Evolutionary conservation across 495 filamentous ascomycete species (phyloP), one percentile per base, ranked within the genome.

Genomic region (Podospora appendiculata): DNA sequence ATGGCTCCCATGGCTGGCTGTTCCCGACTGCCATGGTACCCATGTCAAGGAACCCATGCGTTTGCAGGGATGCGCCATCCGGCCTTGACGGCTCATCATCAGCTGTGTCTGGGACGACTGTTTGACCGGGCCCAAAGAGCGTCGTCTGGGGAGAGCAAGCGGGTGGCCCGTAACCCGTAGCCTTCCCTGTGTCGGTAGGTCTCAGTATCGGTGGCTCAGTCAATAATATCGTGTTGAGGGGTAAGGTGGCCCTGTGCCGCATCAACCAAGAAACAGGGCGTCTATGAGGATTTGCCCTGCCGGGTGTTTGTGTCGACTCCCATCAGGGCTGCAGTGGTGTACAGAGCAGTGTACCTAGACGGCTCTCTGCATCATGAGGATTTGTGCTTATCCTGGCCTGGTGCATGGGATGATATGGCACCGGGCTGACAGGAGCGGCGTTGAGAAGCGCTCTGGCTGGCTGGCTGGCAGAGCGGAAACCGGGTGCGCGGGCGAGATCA

Each of bases 61-160:
- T 32, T 32, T 43, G 45, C 48, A 54, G 59, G 56, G 56, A 53
- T 59, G 13, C 42, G 43, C 14, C 41, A 2, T 17, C 25, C 51
- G 47, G 42, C 36, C 25, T 50, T 41, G 51, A 53, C 50, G 52
- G 58, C 50, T 52, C 50, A 46, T 55, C 53, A 52, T 56, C 56
- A 58, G 53, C 54, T 59, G 59, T 61, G 61, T 54, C 54, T 57
- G 56, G 55, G 45, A 57, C 41, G 50, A 32, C 13, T 9, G 17
- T 44, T 44, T 14, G 9, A 19, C 41, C 16, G 4, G 9, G 8
- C 16, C 13, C 17, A 44, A 9, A 11, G 11, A 40, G 11, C 38
- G 11, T 40, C 38, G 38, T 2, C 25, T 25, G 25, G n/a, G n/a
- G n/a, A 25, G 25, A 25, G 25, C 25, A 25, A 5, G 25, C 25